Evolutionary conservation across 257 asterid species (phyloP), one percentile per base, ranked within the genome.

Genomic region (Nicotiana otophora): DNA sequence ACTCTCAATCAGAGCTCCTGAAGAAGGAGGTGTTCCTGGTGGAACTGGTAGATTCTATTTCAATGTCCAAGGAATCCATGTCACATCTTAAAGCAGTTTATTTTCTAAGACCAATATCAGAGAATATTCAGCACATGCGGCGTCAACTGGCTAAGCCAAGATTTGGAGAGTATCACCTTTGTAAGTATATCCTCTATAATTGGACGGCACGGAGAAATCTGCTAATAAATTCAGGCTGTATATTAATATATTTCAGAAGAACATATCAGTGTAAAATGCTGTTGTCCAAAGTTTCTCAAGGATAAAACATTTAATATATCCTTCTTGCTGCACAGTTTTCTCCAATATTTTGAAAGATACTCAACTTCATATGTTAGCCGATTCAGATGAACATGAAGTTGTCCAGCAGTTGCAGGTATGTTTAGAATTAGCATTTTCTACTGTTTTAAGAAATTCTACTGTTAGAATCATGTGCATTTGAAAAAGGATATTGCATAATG

Each of bases 341-440:
- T 96, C 99, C 84, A 94, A 94, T 80, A 89, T 93, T 94, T 86
- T 96, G 88, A 91, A 93, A 87, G 99, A 96, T 88, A 92, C 98
- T 31, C 98, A 96, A 89, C 97, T 96, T 86, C 98, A 96, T 89
- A 90, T 93, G 80, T 88, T 96, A 85, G 98, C 99, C 63, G 98
- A 96, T 86, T 90, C 98, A 75, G 99, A 96, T 87, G 99, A 92
- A 85, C 90, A 90, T 80, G 99, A 96, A 90, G 87, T 91, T 85
- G 98, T 94, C 55, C 99, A 92, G 86, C 98, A 94, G 92, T 97
- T 94, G 70, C 99, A 96, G 98, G 99, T 96, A 84, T 64, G 60
- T 58, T 66, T 42, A 81, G 68, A 66, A 66, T 81, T 72, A 23
- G 6, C 16, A 28, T 66, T 30, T 48, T 51, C 57, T 19, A 28